These are phyloP conservation scores for Macrophomina phaseolina DNA, from an alignment of 2,329 filamentous ascomycete genomes.

Conservation along the genomic window DNA sequence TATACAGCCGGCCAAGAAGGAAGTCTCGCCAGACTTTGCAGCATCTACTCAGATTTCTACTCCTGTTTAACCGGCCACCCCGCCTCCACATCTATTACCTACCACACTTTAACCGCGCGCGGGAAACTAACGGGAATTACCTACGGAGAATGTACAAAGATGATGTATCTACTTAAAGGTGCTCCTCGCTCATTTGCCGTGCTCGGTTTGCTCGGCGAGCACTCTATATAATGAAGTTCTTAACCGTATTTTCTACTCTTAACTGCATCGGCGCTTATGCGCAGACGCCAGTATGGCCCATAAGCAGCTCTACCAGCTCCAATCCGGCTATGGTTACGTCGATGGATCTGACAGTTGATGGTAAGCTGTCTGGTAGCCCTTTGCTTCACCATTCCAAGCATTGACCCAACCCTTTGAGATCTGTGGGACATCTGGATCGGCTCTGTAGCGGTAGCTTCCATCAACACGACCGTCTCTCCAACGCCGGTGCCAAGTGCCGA, in stretches of 20 bases:
- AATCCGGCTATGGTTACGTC: constrained; percentile 10
- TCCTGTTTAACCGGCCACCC: constrained; percentile 13
- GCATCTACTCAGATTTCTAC: neutral
- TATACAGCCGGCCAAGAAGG: neutral
- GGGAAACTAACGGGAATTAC: neutral
- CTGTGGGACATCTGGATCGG: constrained; percentile 35
- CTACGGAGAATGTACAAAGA: neutral
- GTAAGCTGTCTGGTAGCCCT: neutral
- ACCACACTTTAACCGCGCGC: neutral
- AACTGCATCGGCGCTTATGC: neutral
- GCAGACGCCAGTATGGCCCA: constrained; percentile 12
- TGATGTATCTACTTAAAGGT: neutral
- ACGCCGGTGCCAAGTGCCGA: constrained; percentile 44
- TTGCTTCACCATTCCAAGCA: neutral
- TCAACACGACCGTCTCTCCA: constrained; percentile 34
- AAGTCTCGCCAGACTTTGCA: neutral
- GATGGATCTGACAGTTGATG: constrained; percentile 18
- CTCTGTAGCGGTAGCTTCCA: constrained; percentile 32
- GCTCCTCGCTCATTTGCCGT: neutral
- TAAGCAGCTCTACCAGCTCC: constrained; percentile 15
- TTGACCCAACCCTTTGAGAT: constrained; percentile 15
- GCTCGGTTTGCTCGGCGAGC: neutral
- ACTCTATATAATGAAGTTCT: neutral
- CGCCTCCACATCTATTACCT: neutral
- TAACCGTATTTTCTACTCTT: neutral